Percentiles rank a stretch among this genome's conserved stretches.
phyloP scores from a whole-genome alignment of 2,329 filamentous ascomycete genomes.

The Colletotrichum filicis region DNA sequence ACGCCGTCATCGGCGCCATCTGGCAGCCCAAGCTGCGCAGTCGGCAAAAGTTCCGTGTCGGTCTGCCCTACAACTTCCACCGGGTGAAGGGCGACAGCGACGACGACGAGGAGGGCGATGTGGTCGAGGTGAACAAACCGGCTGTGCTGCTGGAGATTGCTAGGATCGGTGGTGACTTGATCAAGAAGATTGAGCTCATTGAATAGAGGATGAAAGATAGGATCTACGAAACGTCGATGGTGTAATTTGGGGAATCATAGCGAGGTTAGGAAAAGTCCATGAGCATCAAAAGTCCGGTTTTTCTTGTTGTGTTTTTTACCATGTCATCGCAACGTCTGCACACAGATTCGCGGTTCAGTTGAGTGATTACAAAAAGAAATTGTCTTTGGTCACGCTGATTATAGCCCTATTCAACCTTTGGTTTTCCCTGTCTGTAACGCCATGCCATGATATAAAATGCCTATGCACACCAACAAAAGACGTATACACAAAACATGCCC shows the following conservation, averaged over 20 bases:
- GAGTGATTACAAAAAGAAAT: conserved; percentile 16
- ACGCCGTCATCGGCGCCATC: conserved; percentile 64
- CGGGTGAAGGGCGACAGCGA: conserved; percentile 39
- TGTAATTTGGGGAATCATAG: neutral
- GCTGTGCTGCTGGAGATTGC: conserved; percentile 80
- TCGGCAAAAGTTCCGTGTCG: conserved; percentile 74
- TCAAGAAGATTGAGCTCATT: conserved; percentile 71
- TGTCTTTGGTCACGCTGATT: conserved; percentile 26
- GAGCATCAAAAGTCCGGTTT: neutral
- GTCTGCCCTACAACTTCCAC: conserved; percentile 71
- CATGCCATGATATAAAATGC: conserved; percentile 54
- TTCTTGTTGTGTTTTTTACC: neutral
- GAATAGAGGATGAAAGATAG: conserved; percentile 29
- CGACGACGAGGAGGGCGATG: conserved; percentile 51
- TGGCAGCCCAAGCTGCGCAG: conserved; percentile 67
- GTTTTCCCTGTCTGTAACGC: conserved; percentile 37
- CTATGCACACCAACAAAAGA: conserved; percentile 38
- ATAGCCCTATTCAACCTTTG: conserved; percentile 32
- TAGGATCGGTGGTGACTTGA: conserved; percentile 72
- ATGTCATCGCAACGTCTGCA: too few species aligned
- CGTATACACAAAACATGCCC: conserved; percentile 24
- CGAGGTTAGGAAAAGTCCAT: conserved; percentile 1
- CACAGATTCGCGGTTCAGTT: neutral
- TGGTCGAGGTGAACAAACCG: conserved; percentile 73
- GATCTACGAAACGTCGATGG: neutral